These are phyloP conservation scores for Penicillium hesseltinei DNA, from an alignment of 2,329 filamentous ascomycete species.

Conservation along the genomic window DNA sequence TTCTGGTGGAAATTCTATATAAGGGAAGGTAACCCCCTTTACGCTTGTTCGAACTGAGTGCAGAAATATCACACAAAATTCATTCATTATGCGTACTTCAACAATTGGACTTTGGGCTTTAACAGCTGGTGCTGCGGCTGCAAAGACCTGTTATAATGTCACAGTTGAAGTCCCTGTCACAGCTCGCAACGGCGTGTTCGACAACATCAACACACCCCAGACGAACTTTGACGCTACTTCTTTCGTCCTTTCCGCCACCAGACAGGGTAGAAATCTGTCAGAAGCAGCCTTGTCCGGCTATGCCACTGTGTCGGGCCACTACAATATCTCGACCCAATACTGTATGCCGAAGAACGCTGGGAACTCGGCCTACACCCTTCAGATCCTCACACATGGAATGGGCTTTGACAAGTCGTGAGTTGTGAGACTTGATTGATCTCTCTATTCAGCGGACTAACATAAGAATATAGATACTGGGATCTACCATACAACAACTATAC, in stretches of 20 bases:
- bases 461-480: slow-evolving; percentile 35
- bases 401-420: slow-evolving; percentile 32
- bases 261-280: slow-evolving; percentile 16
- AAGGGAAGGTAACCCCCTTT: background rate
- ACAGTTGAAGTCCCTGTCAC: slow-evolving; percentile 8
- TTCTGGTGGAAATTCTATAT: background rate
- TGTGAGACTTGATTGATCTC: background rate
- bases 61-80: background rate
- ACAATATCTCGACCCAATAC: slow-evolving; percentile 18
- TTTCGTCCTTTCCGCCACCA: slow-evolving; percentile 11
- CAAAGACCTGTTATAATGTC: slow-evolving; percentile 11
- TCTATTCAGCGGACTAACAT: background rate
- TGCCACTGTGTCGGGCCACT: slow-evolving; percentile 14
- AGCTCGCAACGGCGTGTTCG: slow-evolving; percentile 12
- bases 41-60: background rate
- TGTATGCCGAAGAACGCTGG: slow-evolving; percentile 7
- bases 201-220: slow-evolving; percentile 13
- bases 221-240: slow-evolving; percentile 18
- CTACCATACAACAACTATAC: slow-evolving; percentile 29
- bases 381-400: slow-evolving; percentile 42
- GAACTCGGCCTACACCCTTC: slow-evolving; percentile 19
- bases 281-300: slow-evolving; percentile 18
- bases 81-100: slow-evolving; percentile 2
- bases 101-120: slow-evolving; percentile 8
- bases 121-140: background rate